Evolutionary conservation across 306 rosid genomes (phyloP).

Genomic region (Sechiopsis laciniata): DNA sequence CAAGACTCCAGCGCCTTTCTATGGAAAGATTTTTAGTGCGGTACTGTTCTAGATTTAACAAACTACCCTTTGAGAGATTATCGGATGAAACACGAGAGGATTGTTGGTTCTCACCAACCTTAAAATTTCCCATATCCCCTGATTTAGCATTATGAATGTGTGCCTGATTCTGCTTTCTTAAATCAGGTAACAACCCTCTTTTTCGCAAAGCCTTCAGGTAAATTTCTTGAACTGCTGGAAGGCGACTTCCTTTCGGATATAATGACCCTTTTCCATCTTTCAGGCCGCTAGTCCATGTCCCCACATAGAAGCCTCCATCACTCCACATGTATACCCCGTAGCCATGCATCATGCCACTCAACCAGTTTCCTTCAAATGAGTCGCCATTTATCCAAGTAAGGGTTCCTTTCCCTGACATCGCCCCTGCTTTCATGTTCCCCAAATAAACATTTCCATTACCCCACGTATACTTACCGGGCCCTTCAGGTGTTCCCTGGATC

Average conservation of each 20-base stretch:
- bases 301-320: slow-evolving; percentile 92
- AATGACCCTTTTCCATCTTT: slow-evolving; percentile 97
- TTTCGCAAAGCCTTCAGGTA: slow-evolving; percentile 86
- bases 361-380: slow-evolving; percentile 93
- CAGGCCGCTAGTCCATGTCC: slow-evolving; percentile 89
- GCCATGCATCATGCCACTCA: slow-evolving; percentile 92
- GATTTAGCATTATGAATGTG: slow-evolving; percentile 79
- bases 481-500: slow-evolving; percentile 92
- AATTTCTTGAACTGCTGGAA: slow-evolving; percentile 82
- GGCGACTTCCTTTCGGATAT: slow-evolving; percentile 76
- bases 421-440: slow-evolving; percentile 95
- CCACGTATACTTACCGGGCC: slow-evolving; percentile 96
- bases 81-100: slow-evolving; percentile 45
- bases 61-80: slow-evolving; percentile 54
- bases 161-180: slow-evolving; percentile 65
- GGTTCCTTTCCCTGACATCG: slow-evolving; percentile 96
- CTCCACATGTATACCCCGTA: slow-evolving; percentile 88
- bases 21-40: slow-evolving; percentile 67
- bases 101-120: slow-evolving; percentile 56
- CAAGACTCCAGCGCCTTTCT: slow-evolving; percentile 99
- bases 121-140: slow-evolving; percentile 53
- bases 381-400: slow-evolving; percentile 90
- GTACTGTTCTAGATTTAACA: slow-evolving; percentile 74
- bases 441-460: slow-evolving; percentile 75
- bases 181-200: slow-evolving; percentile 86